Evolutionary conservation across 805 yeast species (phyloP), one percentile per base, ranked within the genome.

Genomic region (Millerozyma miso): DNA sequence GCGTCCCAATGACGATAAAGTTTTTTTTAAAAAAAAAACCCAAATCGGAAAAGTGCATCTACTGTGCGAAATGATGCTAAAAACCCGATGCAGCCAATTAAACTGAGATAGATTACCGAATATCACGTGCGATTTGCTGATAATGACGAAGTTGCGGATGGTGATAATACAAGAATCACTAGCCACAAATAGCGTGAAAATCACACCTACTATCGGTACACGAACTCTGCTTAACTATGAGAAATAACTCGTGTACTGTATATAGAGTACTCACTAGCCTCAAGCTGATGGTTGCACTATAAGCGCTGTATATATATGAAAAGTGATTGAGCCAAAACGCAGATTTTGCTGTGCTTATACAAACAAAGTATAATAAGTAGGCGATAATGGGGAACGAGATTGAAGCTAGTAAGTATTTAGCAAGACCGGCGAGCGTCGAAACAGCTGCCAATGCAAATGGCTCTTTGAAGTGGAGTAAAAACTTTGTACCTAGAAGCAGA

Each of bases 121-220:
- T 20, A 3, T 19, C 39, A 37, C 39, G 39, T 37, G 39, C 39
- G n/a, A 23, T 37, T 23, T 23, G 32, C 17, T 26, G 33, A 23
- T 37, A 37, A 14, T 12, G 33, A 23, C 29, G 29, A 23, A 23
- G 10, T 23, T 10, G 10, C 29, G 29, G 29, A 23, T 23, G 29
- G 29, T 23, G 29, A 23, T 35, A 35, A 18, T 29, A 3, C 29
- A 19, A 35, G 29, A 7, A 35, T 12, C 23, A 32, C 35, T 32
- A 32, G 35, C 35, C 35, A 32, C 35, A 15, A 32, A 23, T 23
- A 23, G n/a, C 29, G 29, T 23, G 29, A 6, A 10, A 23, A 7
- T 32, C 6, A 6, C 17, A 32, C 14, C 12, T 33, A 37, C 39
- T 26, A 23, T 32, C 39, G 33, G 5, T 33, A 6, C 6, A 6